Conservation (phyloP, 768 basidiomycete species). For the Mycena galopus region DNA sequence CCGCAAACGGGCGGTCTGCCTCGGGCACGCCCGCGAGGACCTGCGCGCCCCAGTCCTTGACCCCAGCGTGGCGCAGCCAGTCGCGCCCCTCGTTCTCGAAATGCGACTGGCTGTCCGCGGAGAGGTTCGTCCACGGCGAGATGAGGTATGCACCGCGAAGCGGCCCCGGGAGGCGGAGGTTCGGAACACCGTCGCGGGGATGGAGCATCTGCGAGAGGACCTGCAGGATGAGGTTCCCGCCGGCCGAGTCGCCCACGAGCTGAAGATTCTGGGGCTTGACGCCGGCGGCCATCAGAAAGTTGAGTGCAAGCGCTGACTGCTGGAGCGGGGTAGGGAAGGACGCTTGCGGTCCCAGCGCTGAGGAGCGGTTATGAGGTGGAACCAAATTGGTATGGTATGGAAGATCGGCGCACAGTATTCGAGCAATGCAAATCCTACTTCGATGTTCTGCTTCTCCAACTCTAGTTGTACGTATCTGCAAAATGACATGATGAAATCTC, state of each 20-base stretch:
- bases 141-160: slow-evolving; percentile 46
- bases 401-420: slow-evolving; percentile 44
- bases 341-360: slow-evolving; percentile 44
- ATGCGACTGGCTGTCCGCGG: slow-evolving; percentile 41
- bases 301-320: slow-evolving; percentile 44
- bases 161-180: slow-evolving; percentile 35
- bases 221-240: slow-evolving; percentile 48
- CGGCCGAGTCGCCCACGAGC: slow-evolving; percentile 52
- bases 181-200: slow-evolving; percentile 43
- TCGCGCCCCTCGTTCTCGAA: slow-evolving; percentile 44
- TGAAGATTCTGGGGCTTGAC: slow-evolving; percentile 50
- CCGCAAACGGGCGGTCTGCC: slow-evolving; percentile 45
- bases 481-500: slow-evolving; percentile 40
- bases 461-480: slow-evolving; percentile 46
- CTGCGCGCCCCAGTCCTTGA: slow-evolving; percentile 34
- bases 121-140: slow-evolving; percentile 52
- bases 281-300: slow-evolving; percentile 46
- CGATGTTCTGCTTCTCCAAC: slow-evolving; percentile 39
- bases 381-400: not conserved
- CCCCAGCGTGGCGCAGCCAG: slow-evolving; percentile 31
- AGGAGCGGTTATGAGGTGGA: not conserved
- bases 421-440: slow-evolving; percentile 47
- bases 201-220: slow-evolving; percentile 50
- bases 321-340: slow-evolving; percentile 48
- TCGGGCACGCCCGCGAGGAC: slow-evolving; percentile 45